Conservation (phyloP, 352 stramenopile species). For the Phytophthora melonis region DNA sequence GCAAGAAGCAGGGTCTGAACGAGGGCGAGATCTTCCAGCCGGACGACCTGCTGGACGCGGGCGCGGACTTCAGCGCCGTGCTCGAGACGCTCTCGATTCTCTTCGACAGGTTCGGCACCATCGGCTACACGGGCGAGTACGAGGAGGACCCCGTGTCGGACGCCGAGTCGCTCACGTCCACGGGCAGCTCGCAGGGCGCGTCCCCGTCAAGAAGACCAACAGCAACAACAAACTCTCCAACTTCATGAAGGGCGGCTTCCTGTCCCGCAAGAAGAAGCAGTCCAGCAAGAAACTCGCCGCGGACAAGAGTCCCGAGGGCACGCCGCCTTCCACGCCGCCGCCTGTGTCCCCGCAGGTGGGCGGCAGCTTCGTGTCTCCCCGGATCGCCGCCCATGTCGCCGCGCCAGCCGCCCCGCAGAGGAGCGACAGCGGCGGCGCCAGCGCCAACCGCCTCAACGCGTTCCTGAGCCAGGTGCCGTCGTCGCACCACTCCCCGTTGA, state of each 20-base stretch:
- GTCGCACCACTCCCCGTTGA: slow-evolving; percentile 60
- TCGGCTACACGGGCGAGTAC: slow-evolving; percentile 62
- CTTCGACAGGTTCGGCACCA: slow-evolving; percentile 81
- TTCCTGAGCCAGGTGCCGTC: slow-evolving; percentile 83
- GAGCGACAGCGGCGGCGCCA: slow-evolving; percentile 56
- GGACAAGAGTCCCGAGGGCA: slow-evolving; percentile 55
- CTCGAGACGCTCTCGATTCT: slow-evolving; percentile 85
- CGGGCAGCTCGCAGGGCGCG: slow-evolving; percentile 59
- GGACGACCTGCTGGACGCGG: slow-evolving; percentile 79
- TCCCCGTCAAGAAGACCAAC: slow-evolving; percentile 71
- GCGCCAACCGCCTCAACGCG: slow-evolving; percentile 72
- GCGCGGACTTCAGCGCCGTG: slow-evolving; percentile 68
- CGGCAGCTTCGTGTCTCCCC: slow-evolving; percentile 37
- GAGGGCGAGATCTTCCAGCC: slow-evolving; percentile 82
- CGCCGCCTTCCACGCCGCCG: slow-evolving; percentile 67
- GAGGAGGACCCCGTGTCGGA: slow-evolving; percentile 81
- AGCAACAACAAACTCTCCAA: slow-evolving; percentile 77
- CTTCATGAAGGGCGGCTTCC: slow-evolving; percentile 87
- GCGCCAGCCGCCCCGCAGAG: slow-evolving; percentile 36
- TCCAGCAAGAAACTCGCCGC: slow-evolving; percentile 38
- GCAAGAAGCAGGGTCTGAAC: slow-evolving; percentile 66
- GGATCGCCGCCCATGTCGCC: slow-evolving; percentile 34
- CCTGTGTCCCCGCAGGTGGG: slow-evolving; percentile 59
- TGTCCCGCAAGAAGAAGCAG: slow-evolving; percentile 75
- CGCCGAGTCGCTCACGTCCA: slow-evolving; percentile 69